These are phyloP conservation scores for Malania oleifera DNA, from an alignment of 164 flowering plant genomes.

Conservation along the genomic window DNA sequence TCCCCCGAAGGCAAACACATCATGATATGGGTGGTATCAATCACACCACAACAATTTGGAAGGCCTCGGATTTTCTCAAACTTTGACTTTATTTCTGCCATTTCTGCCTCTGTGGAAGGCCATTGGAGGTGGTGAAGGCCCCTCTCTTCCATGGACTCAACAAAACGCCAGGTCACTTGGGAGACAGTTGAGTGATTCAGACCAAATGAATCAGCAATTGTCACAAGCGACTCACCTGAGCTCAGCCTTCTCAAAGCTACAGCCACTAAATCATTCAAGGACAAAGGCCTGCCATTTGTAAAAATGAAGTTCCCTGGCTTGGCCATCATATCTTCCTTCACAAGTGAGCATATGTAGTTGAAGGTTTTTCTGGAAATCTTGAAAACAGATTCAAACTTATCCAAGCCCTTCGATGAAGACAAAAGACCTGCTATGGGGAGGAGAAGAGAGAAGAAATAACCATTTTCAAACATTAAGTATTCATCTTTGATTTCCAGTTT, in stretches of 20 bases:
- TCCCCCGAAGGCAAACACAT: conserved; percentile 59
- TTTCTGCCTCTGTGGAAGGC: conserved; percentile 61
- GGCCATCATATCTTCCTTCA: conserved; percentile 53
- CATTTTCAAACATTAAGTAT: background rate
- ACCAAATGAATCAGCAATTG: conserved; percentile 60
- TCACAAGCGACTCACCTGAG: conserved; percentile 67
- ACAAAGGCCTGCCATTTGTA: conserved; percentile 46
- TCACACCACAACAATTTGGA: conserved; percentile 86
- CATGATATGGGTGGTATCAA: conserved; percentile 69
- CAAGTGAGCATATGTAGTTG: conserved; percentile 73
- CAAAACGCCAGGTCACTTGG: conserved; percentile 80
- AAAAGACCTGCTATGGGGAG: conserved; percentile 37
- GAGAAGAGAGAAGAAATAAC: background rate
- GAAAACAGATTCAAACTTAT: conserved; percentile 49
- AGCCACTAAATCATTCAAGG: conserved; percentile 67
- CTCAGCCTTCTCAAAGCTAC: conserved; percentile 72
- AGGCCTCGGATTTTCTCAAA: conserved; percentile 74
- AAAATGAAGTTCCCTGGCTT: conserved; percentile 38
- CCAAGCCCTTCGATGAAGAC: conserved; percentile 36
- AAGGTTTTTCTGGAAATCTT: conserved; percentile 71
- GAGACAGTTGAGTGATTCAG: conserved; percentile 72
- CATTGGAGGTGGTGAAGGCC: conserved; percentile 72
- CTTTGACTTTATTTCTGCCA: conserved; percentile 49
- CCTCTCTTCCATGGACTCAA: conserved; percentile 75
- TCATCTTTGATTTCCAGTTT: background rate